phyloP scores from a whole-genome alignment of 768 basidiomycete species.

The Kwoniella botswanensis region DNA sequence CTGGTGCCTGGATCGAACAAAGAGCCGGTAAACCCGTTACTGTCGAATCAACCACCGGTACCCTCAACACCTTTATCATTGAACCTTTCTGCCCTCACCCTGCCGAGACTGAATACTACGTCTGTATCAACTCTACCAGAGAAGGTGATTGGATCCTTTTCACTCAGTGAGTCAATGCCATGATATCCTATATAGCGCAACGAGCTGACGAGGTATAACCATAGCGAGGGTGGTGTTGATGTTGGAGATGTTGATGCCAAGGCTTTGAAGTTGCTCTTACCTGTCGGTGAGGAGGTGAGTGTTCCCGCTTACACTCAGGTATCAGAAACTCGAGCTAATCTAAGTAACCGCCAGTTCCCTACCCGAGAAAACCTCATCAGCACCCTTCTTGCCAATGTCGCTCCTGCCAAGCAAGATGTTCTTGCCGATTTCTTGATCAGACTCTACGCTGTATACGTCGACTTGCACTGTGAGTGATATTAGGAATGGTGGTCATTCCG shows the following conservation, averaged over 20 bases:
- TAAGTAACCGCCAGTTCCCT: conserved; percentile 66
- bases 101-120: conserved; percentile 92
- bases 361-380: conserved; percentile 74
- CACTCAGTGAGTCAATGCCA: conserved; percentile 67
- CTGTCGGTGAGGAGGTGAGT: conserved; percentile 66
- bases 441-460: conserved; percentile 95
- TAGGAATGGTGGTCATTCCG: too few relatives aligned
- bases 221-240: conserved; percentile 89
- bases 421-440: conserved; percentile 93
- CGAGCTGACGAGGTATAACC: conserved; percentile 22
- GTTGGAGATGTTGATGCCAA: conserved; percentile 98
- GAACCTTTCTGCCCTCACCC: conserved; percentile 99
- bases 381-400: conserved; percentile 80
- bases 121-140: conserved; percentile 94
- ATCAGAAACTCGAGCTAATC: not conserved
- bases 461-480: conserved; percentile 74
- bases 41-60: conserved; percentile 94
- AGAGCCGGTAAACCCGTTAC: conserved; percentile 89
- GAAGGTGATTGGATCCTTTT: conserved; percentile 96
- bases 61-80: conserved; percentile 94
- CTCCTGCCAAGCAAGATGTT: conserved; percentile 81
- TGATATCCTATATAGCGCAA: not conserved
- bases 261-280: conserved; percentile 84
- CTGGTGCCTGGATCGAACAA: conserved; percentile 82
- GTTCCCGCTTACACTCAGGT: not conserved